A percentile compares a stretch with the other conserved stretches of the same genome.
These are phyloP conservation scores for Marasmius oreades DNA, from an alignment of 1,284 basidiomycete genomes.

Conservation along the genomic window DNA sequence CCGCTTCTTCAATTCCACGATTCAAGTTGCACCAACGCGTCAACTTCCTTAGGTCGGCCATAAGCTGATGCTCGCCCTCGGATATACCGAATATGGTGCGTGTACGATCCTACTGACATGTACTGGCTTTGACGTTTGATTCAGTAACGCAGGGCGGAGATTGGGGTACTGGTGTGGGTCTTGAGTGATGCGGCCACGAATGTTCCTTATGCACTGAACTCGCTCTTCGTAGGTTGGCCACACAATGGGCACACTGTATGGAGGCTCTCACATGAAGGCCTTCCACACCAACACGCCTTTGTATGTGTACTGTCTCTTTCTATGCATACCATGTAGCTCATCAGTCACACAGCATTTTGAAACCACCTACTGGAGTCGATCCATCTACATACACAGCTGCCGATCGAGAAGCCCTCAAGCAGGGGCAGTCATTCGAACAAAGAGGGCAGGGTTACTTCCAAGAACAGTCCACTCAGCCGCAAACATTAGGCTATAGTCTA, in stretches of 20 bases:
- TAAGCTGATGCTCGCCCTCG: slow-evolving; percentile 50
- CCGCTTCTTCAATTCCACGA: no score
- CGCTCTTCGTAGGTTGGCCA: slow-evolving; percentile 26
- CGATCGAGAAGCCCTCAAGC: slow-evolving; percentile 33
- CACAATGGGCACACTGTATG: slow-evolving; percentile 29
- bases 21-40: background rate
- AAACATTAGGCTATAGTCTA: slow-evolving; percentile 50
- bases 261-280: slow-evolving; percentile 32
- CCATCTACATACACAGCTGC: slow-evolving; percentile 27
- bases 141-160: slow-evolving; percentile 56
- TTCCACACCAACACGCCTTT: slow-evolving; percentile 37
- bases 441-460: slow-evolving; percentile 38
- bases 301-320: no score
- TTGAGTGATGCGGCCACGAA: no score
- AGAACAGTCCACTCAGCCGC: slow-evolving; percentile 47
- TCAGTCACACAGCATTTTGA: slow-evolving; percentile 16
- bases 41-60: slow-evolving; percentile 34
- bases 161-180: slow-evolving; percentile 39
- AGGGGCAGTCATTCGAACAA: slow-evolving; percentile 27
- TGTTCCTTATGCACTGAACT: no score
- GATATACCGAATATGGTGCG: slow-evolving; percentile 51
- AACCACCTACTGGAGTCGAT: slow-evolving; percentile 23
- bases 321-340: no score
- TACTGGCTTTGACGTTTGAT: background rate
- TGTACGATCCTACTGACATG: background rate